Evolutionary conservation across 2,329 filamentous ascomycete genomes (phyloP).

Genomic region (Rutstroemia sp.): DNA sequence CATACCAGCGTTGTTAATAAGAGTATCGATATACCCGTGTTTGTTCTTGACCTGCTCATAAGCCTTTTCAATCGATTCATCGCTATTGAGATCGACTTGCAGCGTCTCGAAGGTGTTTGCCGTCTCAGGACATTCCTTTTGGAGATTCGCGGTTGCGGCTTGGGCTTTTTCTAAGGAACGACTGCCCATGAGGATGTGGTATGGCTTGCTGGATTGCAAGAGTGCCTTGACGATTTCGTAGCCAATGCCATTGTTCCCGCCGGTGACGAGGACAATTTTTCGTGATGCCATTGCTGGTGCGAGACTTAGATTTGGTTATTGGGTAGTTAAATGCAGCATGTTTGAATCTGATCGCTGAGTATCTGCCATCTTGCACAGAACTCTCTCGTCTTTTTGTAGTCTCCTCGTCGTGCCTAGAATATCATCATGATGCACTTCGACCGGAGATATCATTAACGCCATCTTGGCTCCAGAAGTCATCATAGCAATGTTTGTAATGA

Average conservation of each 20-base stretch:
- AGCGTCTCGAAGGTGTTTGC: slow-evolving; percentile 20
- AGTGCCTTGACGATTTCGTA: slow-evolving; percentile 36
- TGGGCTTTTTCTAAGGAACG: slow-evolving; percentile 31
- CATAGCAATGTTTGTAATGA: too few species aligned
- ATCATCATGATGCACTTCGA: too few species aligned
- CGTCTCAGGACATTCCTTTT: slow-evolving; percentile 26
- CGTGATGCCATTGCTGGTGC: slow-evolving; percentile 6
- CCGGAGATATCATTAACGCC: too few species aligned
- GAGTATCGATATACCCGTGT: slow-evolving; percentile 14
- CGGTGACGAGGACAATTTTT: slow-evolving; percentile 33
- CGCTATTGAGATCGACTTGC: slow-evolving; percentile 19
- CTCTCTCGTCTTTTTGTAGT: too few species aligned
- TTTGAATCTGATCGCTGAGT: too few species aligned
- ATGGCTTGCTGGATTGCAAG: slow-evolving; percentile 30
- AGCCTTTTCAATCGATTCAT: slow-evolving; percentile 20
- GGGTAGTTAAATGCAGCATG: too few species aligned
- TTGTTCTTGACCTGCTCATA: slow-evolving; percentile 13
- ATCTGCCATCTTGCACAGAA: too few species aligned
- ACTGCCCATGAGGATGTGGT: slow-evolving; percentile 34
- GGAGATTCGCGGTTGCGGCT: slow-evolving; percentile 30
- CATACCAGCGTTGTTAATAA: slow-evolving; percentile 21
- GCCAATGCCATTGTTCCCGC: slow-evolving; percentile 38
- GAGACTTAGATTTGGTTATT: too few species aligned
- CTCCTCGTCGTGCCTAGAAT: too few species aligned
- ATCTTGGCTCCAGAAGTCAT: too few species aligned